Base-by-base conservation (phyloP, 805 yeast genomes). In the Metschnikowia koreensis region DNA sequence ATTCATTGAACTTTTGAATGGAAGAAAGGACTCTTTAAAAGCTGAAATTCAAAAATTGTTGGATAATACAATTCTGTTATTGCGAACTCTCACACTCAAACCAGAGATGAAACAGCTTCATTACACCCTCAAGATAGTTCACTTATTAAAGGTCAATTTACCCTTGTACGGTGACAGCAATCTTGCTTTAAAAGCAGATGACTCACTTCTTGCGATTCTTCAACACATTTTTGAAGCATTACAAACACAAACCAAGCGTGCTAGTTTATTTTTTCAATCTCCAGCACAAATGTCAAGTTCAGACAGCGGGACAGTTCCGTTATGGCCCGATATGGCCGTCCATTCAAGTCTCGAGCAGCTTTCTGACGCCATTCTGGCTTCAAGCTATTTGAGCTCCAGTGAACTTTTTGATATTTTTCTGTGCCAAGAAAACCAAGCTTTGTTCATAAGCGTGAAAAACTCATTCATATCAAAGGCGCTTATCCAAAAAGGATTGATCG, bases 401-500 rank as follows among this genome's bases (percentile, higher is more conserved):
- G 56, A 58, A 31, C 36, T 58, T 12, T 53, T 63, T 26, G 58
- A 55, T 11, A 60, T 70, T 11, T 68, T 67, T 44, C 53, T 62
- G 51, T 60, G 64, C 38, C 51, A 47, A 1, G 47, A 54, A 17
- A 56, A 61, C 13, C 55, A 40, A 16, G 41, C 47, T 0, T 39
- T 53, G 1, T 73, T 71, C 47, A 49, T 53, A 3, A 46, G 52
- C n/a, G 46, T 49, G n/a, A 74, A 74, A 54, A 69, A 68, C 48
- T 47, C 59, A 5, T 73, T 76, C 76, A 53, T 71, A 11, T 13
- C 26, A 8, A 16, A 39, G 2, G 8, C 7, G 7, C 41, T 48
- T 13, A 27, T 44, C 7, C 37, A 44, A 37, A 11, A 34, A 9
- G 27, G 16, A 12, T 27, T 39, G 12, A 13, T 47, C 13, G 38